Percentiles rank a stretch among this genome's conserved stretches.
These are phyloP conservation scores for Aspergillus vadensis DNA, from an alignment of 2,329 filamentous ascomycete species.

Conservation along the genomic window DNA sequence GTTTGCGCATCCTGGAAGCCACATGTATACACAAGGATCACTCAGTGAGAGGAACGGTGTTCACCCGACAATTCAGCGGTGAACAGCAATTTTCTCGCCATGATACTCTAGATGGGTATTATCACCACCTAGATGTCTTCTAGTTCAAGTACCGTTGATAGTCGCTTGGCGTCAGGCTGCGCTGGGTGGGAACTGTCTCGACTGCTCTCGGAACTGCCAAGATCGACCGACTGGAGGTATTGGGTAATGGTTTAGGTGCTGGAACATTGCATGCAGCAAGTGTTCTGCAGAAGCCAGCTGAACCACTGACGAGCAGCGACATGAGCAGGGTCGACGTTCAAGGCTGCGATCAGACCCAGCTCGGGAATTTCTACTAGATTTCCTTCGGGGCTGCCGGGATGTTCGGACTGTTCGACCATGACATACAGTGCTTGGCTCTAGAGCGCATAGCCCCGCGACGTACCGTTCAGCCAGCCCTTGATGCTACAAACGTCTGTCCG, in stretches of 20 bases:
- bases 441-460: neutral
- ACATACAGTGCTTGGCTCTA: neutral
- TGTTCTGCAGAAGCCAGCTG: neutral
- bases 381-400: neutral
- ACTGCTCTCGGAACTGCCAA: neutral
- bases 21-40: neutral
- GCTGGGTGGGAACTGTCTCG: neutral
- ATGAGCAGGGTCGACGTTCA: neutral
- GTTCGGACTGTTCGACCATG: neutral
- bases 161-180: neutral
- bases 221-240: neutral
- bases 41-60: neutral
- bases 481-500: neutral
- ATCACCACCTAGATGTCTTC: neutral
- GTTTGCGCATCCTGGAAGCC: neutral
- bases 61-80: neutral
- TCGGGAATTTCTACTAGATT: neutral
- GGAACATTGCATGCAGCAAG: neutral
- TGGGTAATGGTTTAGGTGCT: neutral
- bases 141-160: neutral
- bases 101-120: neutral
- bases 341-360: neutral
- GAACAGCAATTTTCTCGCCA: neutral
- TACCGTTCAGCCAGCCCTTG: constrained; percentile 8
- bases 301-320: neutral